Percentiles rank a stretch among this genome's conserved stretches.
Evolutionary conservation across 192 early-diverging fungal genomes (phyloP).

Genomic region (Jimgerdemannia lactiflua): DNA sequence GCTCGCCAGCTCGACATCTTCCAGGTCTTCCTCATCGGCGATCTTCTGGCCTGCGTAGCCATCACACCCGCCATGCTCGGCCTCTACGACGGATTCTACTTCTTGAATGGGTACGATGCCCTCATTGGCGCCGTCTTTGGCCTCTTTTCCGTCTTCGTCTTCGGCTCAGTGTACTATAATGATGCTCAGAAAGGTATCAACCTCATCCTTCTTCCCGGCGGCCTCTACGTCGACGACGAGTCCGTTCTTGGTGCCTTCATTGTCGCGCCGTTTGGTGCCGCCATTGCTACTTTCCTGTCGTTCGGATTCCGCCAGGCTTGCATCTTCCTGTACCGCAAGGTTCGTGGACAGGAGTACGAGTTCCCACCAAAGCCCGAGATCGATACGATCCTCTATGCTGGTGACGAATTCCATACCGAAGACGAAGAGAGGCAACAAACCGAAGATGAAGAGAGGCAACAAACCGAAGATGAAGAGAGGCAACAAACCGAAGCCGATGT

Average conservation of each 20-base stretch:
- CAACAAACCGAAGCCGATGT: no score
- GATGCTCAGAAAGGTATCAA: constrained; percentile 45
- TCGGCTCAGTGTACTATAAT: constrained; percentile 47
- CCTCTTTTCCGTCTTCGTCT: constrained; percentile 44
- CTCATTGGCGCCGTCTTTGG: constrained; percentile 50
- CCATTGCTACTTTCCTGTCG: constrained; percentile 3
- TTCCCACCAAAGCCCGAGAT: no score
- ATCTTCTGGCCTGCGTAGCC: constrained; percentile 49
- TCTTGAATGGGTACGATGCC: constrained; percentile 47
- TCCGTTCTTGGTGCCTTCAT: constrained; percentile 56
- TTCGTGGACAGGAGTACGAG: no score
- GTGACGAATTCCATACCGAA: no score
- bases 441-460: no score
- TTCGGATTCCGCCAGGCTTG: no score
- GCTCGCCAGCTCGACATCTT: constrained; percentile 40
- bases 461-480: no score
- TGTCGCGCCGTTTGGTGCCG: constrained; percentile 43
- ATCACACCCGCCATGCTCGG: constrained; percentile 49
- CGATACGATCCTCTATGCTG: no score
- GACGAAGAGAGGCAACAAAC: no score
- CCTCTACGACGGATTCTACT: constrained; percentile 33
- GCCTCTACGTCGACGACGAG: constrained; percentile 50
- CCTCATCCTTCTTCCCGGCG: constrained; percentile 38
- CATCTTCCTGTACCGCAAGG: no score
- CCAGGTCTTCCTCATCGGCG: constrained; percentile 50